Evolutionary conservation across 371 early-diverging fungal genomes (phyloP).

Genomic region (Synchytrium microbalum): DNA sequence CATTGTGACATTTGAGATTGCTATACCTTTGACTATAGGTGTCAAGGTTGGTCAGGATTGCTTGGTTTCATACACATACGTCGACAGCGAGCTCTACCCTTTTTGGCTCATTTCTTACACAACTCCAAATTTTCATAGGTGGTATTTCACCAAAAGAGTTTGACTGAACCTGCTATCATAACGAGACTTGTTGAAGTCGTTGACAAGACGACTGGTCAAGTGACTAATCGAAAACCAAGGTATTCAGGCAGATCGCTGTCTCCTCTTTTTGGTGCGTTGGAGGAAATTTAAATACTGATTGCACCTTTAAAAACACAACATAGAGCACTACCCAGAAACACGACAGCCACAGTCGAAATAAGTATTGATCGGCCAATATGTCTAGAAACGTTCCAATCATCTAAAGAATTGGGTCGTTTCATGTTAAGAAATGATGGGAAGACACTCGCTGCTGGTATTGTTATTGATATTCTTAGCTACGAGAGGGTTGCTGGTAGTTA

Average conservation of each 20-base stretch:
- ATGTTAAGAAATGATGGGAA: slow-evolving; percentile 77
- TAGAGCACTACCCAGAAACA: slow-evolving; percentile 64
- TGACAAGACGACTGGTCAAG: slow-evolving; percentile 77
- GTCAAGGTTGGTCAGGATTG: slow-evolving; percentile 47
- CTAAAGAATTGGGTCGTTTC: slow-evolving; percentile 82
- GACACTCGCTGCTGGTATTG: slow-evolving; percentile 90
- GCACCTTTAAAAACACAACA: background rate
- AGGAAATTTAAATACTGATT: background rate
- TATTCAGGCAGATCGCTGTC: slow-evolving; percentile 11
- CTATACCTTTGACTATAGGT: slow-evolving; percentile 85
- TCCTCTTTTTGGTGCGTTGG: background rate
- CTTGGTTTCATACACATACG: slow-evolving; percentile 2
- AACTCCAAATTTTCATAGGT: slow-evolving; percentile 32
- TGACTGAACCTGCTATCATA: slow-evolving; percentile 71
- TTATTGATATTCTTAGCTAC: background rate
- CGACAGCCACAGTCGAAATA: slow-evolving; percentile 79
- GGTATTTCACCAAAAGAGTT: slow-evolving; percentile 71
- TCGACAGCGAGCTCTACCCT: background rate
- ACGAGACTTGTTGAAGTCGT: slow-evolving; percentile 59
- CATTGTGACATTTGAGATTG: slow-evolving; percentile 86
- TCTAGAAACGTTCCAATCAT: slow-evolving; percentile 72
- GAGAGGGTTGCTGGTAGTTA: background rate
- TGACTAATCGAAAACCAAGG: slow-evolving; percentile 75
- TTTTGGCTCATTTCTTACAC: background rate
- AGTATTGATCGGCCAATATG: slow-evolving; percentile 62